Base-by-base conservation (phyloP, 345 rosid species). In the Brassica rapa region DNA sequence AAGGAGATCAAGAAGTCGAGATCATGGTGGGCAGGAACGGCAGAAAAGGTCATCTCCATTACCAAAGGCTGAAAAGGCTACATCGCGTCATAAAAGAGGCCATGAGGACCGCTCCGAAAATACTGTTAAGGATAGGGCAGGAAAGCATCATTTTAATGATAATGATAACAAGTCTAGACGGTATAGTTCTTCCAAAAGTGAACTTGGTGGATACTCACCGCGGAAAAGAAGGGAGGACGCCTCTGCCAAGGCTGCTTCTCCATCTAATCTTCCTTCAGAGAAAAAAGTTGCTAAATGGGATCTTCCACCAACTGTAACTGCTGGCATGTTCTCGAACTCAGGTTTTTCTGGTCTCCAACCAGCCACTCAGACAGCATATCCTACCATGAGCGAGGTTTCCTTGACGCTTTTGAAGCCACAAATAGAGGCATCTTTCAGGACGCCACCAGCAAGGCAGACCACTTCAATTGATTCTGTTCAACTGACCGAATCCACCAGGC, bases 141-240 rank as follows among this genome's bases (percentile, higher is more conserved):
- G 80, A 82, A 82, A 88, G 78, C 86, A 81, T 49, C 88, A 82
- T 35, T 80, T 75, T 81, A 88, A 82, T 80, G 74, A 67, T 71
- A 83, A 83, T 67, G 82, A 79, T 15, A 81, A 82, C 76, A 89
- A 89, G 70, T 83, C 82, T 78, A 86, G 75, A 76, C 74, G 87
- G 77, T 89, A 85, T 75, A 81, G 77, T 79, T 85, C 82, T 53
- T 85, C 85, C 66, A 73, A 76, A 24, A 91, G 98, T 81, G 89
- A 97, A 62, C 91, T 95, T 75, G 97, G 98, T 78, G 98, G 98
- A 71, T 93, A 93, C 84, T 93, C 97, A 12, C 98, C 99, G 16
- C 88, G 96, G 82, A 93, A 90, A 86, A 91, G 96, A 77, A 95
- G 86, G 83, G 83, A 83, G 49, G 89, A 88, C 66, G 82, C 84